These are phyloP conservation scores for Pythium guiyangense DNA, from an alignment of 352 stramenopile species.

Conservation along the genomic window DNA sequence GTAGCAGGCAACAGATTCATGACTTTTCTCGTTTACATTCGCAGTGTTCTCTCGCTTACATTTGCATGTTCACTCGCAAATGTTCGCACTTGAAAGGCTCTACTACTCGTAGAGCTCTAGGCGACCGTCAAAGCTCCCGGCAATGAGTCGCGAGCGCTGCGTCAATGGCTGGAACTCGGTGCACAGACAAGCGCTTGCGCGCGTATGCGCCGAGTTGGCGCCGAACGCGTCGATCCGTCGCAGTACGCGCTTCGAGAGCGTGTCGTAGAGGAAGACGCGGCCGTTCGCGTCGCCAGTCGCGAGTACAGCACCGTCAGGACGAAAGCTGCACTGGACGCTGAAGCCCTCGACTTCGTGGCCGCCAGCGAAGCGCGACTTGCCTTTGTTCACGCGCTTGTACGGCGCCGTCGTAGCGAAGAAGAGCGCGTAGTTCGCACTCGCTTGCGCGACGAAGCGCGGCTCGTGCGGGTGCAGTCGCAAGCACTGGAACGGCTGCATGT, in stretches of 20 bases:
- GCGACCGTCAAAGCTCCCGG: conserved; percentile 20
- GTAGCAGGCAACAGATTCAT: neutral
- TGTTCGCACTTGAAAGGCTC: too few species aligned
- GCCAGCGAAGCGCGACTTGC: conserved; percentile 14
- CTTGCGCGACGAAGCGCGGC: conserved; percentile 43
- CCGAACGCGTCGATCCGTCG: conserved; percentile 19
- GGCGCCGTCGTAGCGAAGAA: conserved; percentile 37
- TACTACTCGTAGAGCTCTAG: conserved; percentile 14
- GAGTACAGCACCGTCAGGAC: conserved; percentile 31
- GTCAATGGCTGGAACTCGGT: conserved; percentile 25
- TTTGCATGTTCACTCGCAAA: neutral
- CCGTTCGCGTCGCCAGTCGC: conserved; percentile 43
- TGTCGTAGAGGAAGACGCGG: conserved; percentile 40
- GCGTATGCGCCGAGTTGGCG: neutral
- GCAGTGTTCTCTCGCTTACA: too few species aligned
- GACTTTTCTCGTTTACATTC: too few species aligned
- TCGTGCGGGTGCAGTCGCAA: conserved; percentile 38
- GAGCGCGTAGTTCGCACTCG: conserved; percentile 28
- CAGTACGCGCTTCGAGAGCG: conserved; percentile 16
- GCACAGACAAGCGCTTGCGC: conserved; percentile 20
- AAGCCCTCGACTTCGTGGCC: conserved; percentile 41
- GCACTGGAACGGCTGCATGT: conserved; percentile 40
- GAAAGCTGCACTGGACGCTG: conserved; percentile 51
- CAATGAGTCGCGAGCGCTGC: conserved; percentile 16
- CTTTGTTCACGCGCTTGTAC: conserved; percentile 44